Evolutionary conservation across 441 rosid species (phyloP).

Genomic region (Geranium incanum): DNA sequence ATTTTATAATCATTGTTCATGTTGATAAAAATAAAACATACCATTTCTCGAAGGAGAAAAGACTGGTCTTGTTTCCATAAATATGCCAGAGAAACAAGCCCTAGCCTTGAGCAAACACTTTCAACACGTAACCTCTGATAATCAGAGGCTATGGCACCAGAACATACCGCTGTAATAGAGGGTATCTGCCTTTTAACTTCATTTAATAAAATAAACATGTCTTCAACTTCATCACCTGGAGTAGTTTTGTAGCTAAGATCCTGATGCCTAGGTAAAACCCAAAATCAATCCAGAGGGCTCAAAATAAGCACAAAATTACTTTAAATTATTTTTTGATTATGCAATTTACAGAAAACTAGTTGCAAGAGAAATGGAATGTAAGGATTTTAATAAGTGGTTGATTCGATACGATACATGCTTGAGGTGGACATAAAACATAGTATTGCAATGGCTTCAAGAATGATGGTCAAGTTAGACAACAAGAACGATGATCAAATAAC

Average conservation of each 20-base stretch:
- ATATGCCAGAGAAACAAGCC: conserved; percentile 91
- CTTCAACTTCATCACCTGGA: conserved; percentile 91
- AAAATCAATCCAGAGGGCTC: conserved; percentile 9
- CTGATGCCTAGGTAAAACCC: conserved; percentile 46
- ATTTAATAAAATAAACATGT: conserved; percentile 70
- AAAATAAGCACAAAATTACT: background rate
- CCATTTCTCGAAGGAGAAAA: conserved; percentile 88
- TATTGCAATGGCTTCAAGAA: conserved; percentile 6
- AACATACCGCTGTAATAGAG: conserved; percentile 66
- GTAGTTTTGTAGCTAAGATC: conserved; percentile 67
- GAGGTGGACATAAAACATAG: background rate
- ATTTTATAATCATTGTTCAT: conserved; percentile 10
- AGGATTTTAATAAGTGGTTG: background rate
- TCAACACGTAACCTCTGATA: conserved; percentile 92
- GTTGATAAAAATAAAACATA: conserved; percentile 31
- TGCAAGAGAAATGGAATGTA: background rate
- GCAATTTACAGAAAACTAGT: background rate
- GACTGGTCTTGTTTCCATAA: conserved; percentile 99
- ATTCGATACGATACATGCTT: conserved; percentile 1
- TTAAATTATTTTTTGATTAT: background rate
- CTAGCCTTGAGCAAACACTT: conserved; percentile 94
- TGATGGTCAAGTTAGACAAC: background rate
- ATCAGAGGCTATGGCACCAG: conserved; percentile 96
- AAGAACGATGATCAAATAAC: background rate
- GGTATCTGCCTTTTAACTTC: conserved; percentile 85